These are phyloP conservation scores for Auxenochlorella pyrenoidosa DNA, from an alignment of 139 green algal species.

Conservation along the genomic window DNA sequence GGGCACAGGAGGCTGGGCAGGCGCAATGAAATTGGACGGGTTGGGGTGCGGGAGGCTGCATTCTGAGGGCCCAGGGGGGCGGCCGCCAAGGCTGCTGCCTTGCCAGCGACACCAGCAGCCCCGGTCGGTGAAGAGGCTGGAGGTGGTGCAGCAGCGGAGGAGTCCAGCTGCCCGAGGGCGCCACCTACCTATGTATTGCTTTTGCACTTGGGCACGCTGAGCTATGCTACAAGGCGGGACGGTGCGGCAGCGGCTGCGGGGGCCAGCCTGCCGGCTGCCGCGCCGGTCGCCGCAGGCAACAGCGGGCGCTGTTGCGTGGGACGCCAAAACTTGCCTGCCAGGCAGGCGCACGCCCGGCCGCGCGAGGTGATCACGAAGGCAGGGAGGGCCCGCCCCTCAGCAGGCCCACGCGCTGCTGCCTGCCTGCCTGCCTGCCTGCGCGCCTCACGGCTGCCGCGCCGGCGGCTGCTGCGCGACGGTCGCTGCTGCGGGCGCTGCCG, in stretches of 20 bases:
- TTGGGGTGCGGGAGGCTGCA: background rate
- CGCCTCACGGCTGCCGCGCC: background rate
- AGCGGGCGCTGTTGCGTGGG: background rate
- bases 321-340: background rate
- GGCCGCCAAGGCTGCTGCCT: background rate
- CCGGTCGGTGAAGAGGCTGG: background rate
- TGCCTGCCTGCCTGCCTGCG: background rate
- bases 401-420: background rate
- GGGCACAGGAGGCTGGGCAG: too few relatives aligned
- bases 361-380: too few relatives aligned
- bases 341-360: background rate
- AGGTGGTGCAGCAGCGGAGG: background rate
- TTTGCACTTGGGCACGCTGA: too few relatives aligned
- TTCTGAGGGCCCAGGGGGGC: background rate
- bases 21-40: background rate
- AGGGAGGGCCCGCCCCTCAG: too few relatives aligned
- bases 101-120: background rate
- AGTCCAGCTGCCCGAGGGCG: too few relatives aligned
- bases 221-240: background rate
- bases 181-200: too few relatives aligned
- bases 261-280: background rate
- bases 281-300: background rate
- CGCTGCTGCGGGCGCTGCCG: background rate
- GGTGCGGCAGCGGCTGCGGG: background rate
- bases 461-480: background rate